These are phyloP conservation scores for Beauveria sp. DNA, from an alignment of 2,329 filamentous ascomycete genomes.

Conservation along the genomic window DNA sequence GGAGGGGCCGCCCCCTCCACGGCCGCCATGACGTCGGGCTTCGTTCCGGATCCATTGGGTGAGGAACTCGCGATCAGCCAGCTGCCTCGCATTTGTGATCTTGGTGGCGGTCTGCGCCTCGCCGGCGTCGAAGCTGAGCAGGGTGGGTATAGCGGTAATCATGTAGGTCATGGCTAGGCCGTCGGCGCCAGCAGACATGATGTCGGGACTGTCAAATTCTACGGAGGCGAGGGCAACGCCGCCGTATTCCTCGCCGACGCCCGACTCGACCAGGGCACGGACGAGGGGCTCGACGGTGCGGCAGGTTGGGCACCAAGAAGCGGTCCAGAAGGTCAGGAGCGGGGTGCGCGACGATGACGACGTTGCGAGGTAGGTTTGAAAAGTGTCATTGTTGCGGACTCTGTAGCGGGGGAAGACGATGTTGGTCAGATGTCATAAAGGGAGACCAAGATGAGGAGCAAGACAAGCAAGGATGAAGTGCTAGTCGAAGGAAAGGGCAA, in stretches of 20 bases:
- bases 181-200: conserved; percentile 33
- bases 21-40: conserved; percentile 37
- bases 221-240: conserved; percentile 47
- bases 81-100: conserved; percentile 38
- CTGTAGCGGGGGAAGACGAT: conserved; percentile 24
- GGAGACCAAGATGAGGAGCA: not conserved
- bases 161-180: conserved; percentile 45
- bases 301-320: conserved; percentile 51
- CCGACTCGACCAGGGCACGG: conserved; percentile 38
- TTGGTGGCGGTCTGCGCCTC: conserved; percentile 43
- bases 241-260: conserved; percentile 47
- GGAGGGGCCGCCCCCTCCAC: conserved; percentile 35
- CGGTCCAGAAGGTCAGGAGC: conserved; percentile 54
- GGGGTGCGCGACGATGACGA: conserved; percentile 45
- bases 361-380: conserved; percentile 48
- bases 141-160: conserved; percentile 50
- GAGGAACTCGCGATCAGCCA: conserved; percentile 42
- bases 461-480: not conserved
- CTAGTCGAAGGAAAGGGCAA: not conserved
- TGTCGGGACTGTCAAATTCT: conserved; percentile 50
- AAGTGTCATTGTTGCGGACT: conserved; percentile 45
- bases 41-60: conserved; percentile 47
- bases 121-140: conserved; percentile 49
- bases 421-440: not conserved
- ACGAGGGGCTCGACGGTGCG: conserved; percentile 42